Conservation (phyloP, 441 rosid genomes). For the Erysimum cheiri region DNA sequence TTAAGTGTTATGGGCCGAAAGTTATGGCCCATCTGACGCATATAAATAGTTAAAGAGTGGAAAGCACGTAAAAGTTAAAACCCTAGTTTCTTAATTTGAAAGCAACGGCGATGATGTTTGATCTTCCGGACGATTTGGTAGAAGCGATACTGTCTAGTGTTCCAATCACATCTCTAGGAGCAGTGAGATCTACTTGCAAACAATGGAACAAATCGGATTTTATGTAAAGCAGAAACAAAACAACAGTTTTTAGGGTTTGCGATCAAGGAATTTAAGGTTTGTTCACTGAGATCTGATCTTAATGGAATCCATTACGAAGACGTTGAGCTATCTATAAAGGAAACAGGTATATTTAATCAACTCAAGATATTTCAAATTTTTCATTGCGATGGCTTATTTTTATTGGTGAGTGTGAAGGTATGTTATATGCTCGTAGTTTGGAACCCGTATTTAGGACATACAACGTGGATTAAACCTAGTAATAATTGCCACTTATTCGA, state of each 20-base stretch:
- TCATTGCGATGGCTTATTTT: neutral
- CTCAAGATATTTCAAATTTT: neutral
- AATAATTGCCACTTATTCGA: no score
- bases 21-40: neutral
- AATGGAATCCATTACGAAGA: neutral
- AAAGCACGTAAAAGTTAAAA: no score
- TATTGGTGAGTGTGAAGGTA: neutral
- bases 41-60: no score
- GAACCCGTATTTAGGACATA: neutral
- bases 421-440: neutral
- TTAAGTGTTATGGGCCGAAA: neutral
- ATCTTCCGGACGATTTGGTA: neutral
- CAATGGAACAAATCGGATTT: neutral
- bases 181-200: neutral
- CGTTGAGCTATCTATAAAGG: neutral
- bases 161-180: neutral
- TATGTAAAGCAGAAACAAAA: neutral
- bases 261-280: neutral
- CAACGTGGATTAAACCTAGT: neutral
- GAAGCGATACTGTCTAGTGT: neutral
- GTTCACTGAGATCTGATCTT: neutral
- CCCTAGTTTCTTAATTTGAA: no score
- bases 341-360: neutral
- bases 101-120: no score
- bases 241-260: neutral